Evolutionary conservation across 1,139 yeast genomes (phyloP), one percentile per base, ranked within the genome.

Genomic region (Debaryomyces sp.): DNA sequence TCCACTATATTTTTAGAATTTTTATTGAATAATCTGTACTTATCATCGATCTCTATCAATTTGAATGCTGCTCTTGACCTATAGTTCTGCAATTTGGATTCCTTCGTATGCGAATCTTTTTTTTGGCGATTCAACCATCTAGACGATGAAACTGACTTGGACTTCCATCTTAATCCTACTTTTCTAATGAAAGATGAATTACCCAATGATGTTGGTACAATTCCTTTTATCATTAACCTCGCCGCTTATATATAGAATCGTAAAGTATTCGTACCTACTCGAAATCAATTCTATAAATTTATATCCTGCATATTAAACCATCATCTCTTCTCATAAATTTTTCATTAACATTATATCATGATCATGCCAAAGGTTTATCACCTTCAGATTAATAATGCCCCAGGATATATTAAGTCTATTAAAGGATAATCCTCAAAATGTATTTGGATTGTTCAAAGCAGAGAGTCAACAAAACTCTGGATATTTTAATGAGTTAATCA

Each of bases 21-120:
- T 6, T 79, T 74, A 48, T 70, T 70, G 64, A 94, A 84, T 2
- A 94, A 54, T 26, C 73, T 69, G 66, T 76, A 87, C 60, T 80
- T 82, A 27, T 82, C 74, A 62, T 91, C 84, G 30, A 94, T 75
- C 62, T 87, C 90, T 18, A 84, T 64, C 38, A 94, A 72, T 62
- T 94, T 94, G 70, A 82, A 92, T 0, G 98, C 98, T 0, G 99
- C 99, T 44, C 99, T 70, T 2, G 97, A 90, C 56, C 85, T 78
- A 56, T 81, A 81, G 50, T 87, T 80, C 44, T 79, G 77, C 9
- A 71, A 70, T 59, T 81, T 84, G 5, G 97, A 91, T 54, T 84
- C 84, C 47, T 79, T 75, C 3, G 90, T 77, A 64, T 75, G 89
- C 39, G 61, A 72, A 64, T 91, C 97, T 21, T 68, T 73, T 33